phyloP scores from a whole-genome alignment of 2,329 filamentous ascomycete species.

The Aureobasidium sp. region DNA sequence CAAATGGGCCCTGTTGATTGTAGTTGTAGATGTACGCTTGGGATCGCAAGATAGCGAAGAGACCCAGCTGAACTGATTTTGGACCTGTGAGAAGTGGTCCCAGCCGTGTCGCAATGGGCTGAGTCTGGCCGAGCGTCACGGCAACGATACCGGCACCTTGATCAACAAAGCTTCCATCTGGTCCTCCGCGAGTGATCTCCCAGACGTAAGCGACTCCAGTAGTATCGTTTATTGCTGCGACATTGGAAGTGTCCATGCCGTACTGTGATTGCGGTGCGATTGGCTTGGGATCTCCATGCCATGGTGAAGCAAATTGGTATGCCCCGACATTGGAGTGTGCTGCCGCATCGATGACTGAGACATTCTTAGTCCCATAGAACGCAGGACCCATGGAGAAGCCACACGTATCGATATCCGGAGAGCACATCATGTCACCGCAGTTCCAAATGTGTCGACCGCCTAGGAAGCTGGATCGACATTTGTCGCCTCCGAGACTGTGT shows the following conservation, averaged over 20 bases:
- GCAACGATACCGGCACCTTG: conserved; percentile 6
- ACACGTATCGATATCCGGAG: background rate
- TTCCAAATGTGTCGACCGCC: conserved; percentile 8
- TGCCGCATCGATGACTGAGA: background rate
- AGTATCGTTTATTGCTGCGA: conserved; percentile 5
- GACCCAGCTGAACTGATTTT: background rate
- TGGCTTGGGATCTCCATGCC: conserved; percentile 4
- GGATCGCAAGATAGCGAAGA: background rate
- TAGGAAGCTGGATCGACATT: conserved; percentile 8
- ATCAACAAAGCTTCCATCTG: background rate
- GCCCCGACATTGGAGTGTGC: background rate
- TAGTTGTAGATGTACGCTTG: conserved; percentile 11
- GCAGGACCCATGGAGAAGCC: conserved; percentile 11
- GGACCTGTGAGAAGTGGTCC: conserved; percentile 6
- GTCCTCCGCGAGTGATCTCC: conserved; percentile 10
- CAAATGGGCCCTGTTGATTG: background rate
- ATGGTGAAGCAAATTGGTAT: background rate
- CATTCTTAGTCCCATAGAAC: conserved; percentile 8
- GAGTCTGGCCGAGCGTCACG: conserved; percentile 3
- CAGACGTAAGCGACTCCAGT: conserved; percentile 8
- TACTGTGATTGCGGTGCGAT: conserved; percentile 1
- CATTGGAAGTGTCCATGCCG: conserved; percentile 11
- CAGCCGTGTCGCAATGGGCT: conserved; percentile 7
- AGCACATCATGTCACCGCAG: conserved; percentile 12
- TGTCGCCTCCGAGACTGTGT: conserved; percentile 7